phyloP scores from a whole-genome alignment of 2,329 filamentous ascomycete genomes.

The Ophiostoma tasmaniense region DNA sequence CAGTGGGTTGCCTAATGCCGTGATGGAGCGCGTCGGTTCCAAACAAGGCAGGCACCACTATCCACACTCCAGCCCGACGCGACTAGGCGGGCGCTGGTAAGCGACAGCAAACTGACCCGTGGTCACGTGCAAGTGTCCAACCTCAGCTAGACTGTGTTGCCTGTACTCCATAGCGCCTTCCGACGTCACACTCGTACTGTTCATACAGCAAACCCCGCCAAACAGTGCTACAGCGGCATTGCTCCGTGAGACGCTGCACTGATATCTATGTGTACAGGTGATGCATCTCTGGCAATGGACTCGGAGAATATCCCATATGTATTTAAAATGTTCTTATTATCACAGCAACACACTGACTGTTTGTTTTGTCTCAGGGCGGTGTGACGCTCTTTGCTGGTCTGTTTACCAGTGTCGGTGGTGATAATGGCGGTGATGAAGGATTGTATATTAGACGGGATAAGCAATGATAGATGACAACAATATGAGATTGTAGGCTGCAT shows the following conservation, averaged over 20 bases:
- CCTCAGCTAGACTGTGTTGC: background rate
- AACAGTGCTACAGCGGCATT: background rate
- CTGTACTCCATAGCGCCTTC: background rate
- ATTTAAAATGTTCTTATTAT: background rate
- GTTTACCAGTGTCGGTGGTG: no score
- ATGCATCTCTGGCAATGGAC: background rate
- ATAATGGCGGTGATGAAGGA: no score
- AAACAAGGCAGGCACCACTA: constrained; percentile 7
- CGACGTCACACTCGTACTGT: background rate
- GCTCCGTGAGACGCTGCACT: background rate
- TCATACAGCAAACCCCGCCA: background rate
- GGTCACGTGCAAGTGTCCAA: constrained; percentile 4
- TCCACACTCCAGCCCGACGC: constrained; percentile 1
- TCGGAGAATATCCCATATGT: background rate
- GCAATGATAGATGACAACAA: background rate
- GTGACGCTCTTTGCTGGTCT: background rate
- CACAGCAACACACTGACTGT: no score
- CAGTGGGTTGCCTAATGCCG: background rate
- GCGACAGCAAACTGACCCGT: constrained; percentile 10
- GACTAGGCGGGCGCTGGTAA: constrained; percentile 1
- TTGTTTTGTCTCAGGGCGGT: background rate
- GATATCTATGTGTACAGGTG: background rate
- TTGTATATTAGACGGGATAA: background rate
- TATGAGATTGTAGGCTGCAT: background rate
- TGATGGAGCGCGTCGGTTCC: background rate